Base-by-base conservation (phyloP, 352 stramenopile genomes). In the Phytophthora foliorum region DNA sequence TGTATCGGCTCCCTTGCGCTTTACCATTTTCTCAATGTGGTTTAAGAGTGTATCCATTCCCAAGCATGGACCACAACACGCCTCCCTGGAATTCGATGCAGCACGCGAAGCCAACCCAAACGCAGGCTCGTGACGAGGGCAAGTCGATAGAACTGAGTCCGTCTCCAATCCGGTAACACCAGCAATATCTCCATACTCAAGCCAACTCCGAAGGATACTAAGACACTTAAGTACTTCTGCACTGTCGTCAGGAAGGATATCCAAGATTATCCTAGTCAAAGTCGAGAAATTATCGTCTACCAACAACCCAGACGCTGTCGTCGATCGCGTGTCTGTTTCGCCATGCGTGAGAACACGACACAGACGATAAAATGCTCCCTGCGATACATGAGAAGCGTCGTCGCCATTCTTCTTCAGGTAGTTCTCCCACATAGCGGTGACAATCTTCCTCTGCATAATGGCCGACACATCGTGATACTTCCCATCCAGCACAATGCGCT, bases 381-480 rank as follows among this genome's bases (percentile, higher is more conserved):
- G 6, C 6, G 24, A 29, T 10, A 49, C 19, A 38, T n/a, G 34
- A 24, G 34, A 41, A 41, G 11, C 3, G 16, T 19, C 41, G 17
- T 38, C 22, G 9, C 22, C 31, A 29, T 13, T 31, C n/a, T 48
- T 4, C 11, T 63, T 19, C 31, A 24, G 14, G 16, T 62, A 62
- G 2, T 44, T 4, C 10, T 62, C 22, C 6, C 11, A 45, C 39
- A 62, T 62, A 13, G n/a, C 19, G 31, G 4, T 49, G 3, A 54
- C 21, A 17, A 45, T 25, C 4, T n/a, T 48, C 42, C 25, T 21
- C 14, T 51, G 36, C 31, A 44, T 27, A 14, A 67, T 55, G 4
- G 59, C 25, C 5, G 50, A 50, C 24, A 61, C 36, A 25, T 55
- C 39, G 17, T 59, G 25, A 36, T 55, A 61, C 7, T n/a, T 45